Conservation (phyloP, 2,329 filamentous ascomycete genomes). For the Xylaria arbuscula region DNA sequence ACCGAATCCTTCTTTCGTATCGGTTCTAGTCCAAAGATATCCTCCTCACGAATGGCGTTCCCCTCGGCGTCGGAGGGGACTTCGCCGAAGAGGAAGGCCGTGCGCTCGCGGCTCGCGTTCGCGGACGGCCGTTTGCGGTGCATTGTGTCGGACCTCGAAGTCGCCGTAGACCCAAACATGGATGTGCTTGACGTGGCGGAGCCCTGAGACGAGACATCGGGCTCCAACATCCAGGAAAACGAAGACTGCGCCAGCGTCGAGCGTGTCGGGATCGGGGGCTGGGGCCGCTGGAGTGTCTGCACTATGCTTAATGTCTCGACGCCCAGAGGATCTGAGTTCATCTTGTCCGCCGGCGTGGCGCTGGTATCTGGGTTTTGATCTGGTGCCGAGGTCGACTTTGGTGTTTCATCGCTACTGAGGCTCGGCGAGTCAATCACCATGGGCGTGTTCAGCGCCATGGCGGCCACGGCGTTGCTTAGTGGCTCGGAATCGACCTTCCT, state of each 20-base stretch:
- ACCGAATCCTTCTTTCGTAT: conserved; percentile 50
- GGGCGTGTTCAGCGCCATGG: conserved; percentile 44
- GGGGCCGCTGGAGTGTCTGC: conserved; percentile 49
- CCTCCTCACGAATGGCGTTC: conserved; percentile 55
- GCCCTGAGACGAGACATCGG: conserved; percentile 54
- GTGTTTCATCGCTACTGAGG: conserved; percentile 22
- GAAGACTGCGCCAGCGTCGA: conserved; percentile 78
- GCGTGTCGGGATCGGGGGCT: conserved; percentile 65
- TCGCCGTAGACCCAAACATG: conserved; percentile 36
- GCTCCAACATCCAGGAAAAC: conserved; percentile 83
- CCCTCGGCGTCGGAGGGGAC: conserved; percentile 54
- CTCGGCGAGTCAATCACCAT: conserved; percentile 38
- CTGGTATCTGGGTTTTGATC: not conserved
- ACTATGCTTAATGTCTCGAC: conserved; percentile 36
- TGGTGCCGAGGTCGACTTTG: conserved; percentile 10
- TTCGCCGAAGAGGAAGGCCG: conserved; percentile 71
- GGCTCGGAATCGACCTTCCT: conserved; percentile 39
- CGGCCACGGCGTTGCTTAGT: conserved; percentile 45
- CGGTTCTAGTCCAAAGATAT: conserved; percentile 68
- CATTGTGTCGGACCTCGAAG: conserved; percentile 34
- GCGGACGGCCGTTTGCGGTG: conserved; percentile 57
- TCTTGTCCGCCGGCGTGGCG: conserved; percentile 22
- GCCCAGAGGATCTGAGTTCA: conserved; percentile 45
- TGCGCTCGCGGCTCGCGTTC: conserved; percentile 63
- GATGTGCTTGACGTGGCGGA: conserved; percentile 27